Evolutionary conservation across 345 rosid genomes (phyloP).

Genomic region (Pugionium dolabratum): DNA sequence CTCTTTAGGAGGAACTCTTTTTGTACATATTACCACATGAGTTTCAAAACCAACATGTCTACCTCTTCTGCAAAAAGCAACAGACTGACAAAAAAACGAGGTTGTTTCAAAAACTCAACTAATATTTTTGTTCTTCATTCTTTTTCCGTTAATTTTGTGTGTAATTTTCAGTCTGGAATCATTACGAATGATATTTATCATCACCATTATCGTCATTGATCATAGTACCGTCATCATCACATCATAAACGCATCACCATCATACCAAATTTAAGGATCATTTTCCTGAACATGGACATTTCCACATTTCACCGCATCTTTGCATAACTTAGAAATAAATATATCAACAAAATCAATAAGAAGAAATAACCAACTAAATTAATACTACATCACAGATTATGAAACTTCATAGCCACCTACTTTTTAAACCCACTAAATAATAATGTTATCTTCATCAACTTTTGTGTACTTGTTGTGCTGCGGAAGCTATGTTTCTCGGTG

Average conservation of each 20-base stretch:
- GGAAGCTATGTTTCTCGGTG: conserved; percentile 36
- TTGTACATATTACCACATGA: conserved; percentile 31
- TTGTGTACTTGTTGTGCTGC: conserved; percentile 39
- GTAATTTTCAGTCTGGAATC: not conserved
- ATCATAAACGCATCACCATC: too few relatives aligned
- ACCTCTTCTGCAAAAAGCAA: not conserved
- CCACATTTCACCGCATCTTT: too few relatives aligned
- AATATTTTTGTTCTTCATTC: not conserved
- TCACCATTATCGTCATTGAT: too few relatives aligned
- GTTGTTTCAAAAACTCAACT: not conserved
- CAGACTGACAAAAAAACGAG: not conserved
- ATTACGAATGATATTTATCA: not conserved
- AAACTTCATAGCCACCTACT: conserved; percentile 15
- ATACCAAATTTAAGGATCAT: too few relatives aligned
- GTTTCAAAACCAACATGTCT: not conserved
- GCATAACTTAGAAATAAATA: too few relatives aligned
- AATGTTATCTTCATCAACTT: conserved; percentile 26
- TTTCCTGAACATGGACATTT: too few relatives aligned
- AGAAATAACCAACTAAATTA: not conserved
- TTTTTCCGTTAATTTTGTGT: not conserved
- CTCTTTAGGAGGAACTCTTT: conserved; percentile 6
- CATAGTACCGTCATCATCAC: too few relatives aligned
- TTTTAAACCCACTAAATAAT: conserved; percentile 7
- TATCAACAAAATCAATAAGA: not conserved
- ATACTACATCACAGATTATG: not conserved